Evolutionary conservation across 1,284 basidiomycete genomes (phyloP).

Genomic region (Leccinum griseonigrum): DNA sequence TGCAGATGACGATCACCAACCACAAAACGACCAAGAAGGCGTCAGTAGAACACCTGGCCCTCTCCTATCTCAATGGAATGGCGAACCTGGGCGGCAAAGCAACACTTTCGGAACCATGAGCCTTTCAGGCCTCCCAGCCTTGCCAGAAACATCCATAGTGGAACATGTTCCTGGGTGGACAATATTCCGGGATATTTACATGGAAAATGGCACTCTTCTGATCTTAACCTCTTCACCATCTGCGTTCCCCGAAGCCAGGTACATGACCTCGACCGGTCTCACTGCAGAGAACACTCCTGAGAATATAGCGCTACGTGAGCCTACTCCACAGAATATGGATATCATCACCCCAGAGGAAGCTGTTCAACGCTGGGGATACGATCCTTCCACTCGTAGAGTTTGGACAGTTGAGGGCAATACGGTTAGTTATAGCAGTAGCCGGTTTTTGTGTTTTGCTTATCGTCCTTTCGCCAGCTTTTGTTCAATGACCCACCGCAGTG

Average conservation of each 20-base stretch:
- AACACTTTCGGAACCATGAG: not conserved
- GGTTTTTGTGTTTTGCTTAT: not conserved
- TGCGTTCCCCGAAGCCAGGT: slow-evolving; percentile 57
- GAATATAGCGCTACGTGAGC: slow-evolving; percentile 63
- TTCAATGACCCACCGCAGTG: slow-evolving; percentile 68
- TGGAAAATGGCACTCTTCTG: slow-evolving; percentile 73
- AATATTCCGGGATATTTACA: slow-evolving; percentile 74
- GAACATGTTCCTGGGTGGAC: slow-evolving; percentile 81
- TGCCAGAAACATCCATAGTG: slow-evolving; percentile 53
- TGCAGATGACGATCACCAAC: slow-evolving; percentile 14
- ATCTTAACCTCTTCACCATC: slow-evolving; percentile 49
- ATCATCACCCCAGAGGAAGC: slow-evolving; percentile 63
- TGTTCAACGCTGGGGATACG: slow-evolving; percentile 54
- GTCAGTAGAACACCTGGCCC: slow-evolving; percentile 1
- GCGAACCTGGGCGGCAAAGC: not conserved
- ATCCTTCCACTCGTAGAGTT: slow-evolving; percentile 41
- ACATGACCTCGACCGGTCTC: slow-evolving; percentile 71
- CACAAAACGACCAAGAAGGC: slow-evolving; percentile 13
- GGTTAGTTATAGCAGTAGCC: slow-evolving; percentile 35
- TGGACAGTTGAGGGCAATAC: slow-evolving; percentile 71
- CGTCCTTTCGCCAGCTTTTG: slow-evolving; percentile 40
- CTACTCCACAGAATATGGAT: slow-evolving; percentile 58
- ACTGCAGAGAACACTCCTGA: slow-evolving; percentile 58
- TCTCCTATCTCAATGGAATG: not conserved
- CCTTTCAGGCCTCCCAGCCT: slow-evolving; percentile 15